phyloP scores from a whole-genome alignment of 352 stramenopile genomes.

The Pythium aquatile region DNA sequence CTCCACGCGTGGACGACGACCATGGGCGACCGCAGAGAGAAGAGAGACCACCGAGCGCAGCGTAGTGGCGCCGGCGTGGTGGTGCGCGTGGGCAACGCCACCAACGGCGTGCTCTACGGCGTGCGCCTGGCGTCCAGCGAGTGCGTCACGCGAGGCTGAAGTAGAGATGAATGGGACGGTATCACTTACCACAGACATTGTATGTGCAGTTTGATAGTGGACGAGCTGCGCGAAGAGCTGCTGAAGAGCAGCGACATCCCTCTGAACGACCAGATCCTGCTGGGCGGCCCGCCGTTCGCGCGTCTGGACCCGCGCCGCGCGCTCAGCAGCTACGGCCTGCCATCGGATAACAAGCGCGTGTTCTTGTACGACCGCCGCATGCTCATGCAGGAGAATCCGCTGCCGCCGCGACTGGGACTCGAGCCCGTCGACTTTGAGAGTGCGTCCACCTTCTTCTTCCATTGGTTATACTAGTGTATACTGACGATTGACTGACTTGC shows the following conservation, averaged over 20 bases:
- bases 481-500: background rate
- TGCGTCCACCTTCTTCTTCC: slow-evolving; percentile 6
- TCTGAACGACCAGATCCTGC: slow-evolving; percentile 69
- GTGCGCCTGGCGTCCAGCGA: slow-evolving; percentile 35
- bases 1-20: slow-evolving; percentile 13
- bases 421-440: slow-evolving; percentile 47
- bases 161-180: background rate
- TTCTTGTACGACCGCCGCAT: slow-evolving; percentile 84
- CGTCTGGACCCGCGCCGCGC: slow-evolving; percentile 69
- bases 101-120: slow-evolving; percentile 29
- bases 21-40: slow-evolving; percentile 9
- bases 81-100: slow-evolving; percentile 32
- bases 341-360: slow-evolving; percentile 54
- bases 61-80: slow-evolving; percentile 29
- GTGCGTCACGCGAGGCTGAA: slow-evolving; percentile 28
- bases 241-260: slow-evolving; percentile 57
- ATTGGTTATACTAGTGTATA: slow-evolving; percentile 8
- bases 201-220: slow-evolving; percentile 51
- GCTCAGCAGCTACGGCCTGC: slow-evolving; percentile 67
- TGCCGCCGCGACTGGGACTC: slow-evolving; percentile 33
- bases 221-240: slow-evolving; percentile 69
- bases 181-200: background rate
- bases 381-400: slow-evolving; percentile 60
- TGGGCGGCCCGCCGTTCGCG: slow-evolving; percentile 74
- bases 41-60: slow-evolving; percentile 10